A percentile compares a stretch with the other conserved stretches of the same genome.
Conservation (phyloP, 192 early-diverging fungal genomes). For the Linnemannia elongata region DNA sequence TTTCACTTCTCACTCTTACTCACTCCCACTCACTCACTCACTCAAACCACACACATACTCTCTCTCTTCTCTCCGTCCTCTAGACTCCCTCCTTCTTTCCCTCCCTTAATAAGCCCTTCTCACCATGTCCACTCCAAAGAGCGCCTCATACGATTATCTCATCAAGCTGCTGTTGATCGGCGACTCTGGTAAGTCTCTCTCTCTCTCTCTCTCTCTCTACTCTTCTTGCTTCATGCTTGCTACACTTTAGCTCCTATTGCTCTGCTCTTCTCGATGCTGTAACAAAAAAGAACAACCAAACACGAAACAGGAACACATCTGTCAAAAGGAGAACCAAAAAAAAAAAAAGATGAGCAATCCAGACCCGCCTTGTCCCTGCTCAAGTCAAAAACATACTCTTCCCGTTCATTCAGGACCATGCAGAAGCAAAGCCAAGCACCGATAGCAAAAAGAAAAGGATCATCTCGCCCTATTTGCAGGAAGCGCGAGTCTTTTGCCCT, state of each 20-base stretch:
- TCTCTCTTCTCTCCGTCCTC: background rate
- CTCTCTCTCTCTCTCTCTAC: constrained; percentile 8
- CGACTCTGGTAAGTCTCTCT: constrained; percentile 88
- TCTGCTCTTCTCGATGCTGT: background rate
- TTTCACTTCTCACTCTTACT: background rate
- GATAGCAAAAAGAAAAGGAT: background rate
- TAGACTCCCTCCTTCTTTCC: background rate
- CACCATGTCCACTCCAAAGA: constrained; percentile 84
- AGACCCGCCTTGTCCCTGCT: no score
- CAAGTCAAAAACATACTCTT: background rate
- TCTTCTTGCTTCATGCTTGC: background rate
- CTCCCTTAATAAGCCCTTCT: background rate
- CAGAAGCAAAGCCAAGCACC: background rate
- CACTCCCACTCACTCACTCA: background rate
- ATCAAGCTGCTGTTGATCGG: constrained; percentile 99
- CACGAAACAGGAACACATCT: background rate
- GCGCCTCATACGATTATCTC: constrained; percentile 98
- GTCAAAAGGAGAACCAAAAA: background rate
- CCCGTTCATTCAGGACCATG: background rate
- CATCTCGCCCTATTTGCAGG: background rate
- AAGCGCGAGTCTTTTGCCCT: background rate
- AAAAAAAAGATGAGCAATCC: background rate
- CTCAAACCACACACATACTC: background rate
- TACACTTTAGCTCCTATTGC: background rate
- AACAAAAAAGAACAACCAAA: background rate